Evolutionary conservation across 1,284 basidiomycete species (phyloP), one percentile per base, ranked within the genome.

Genomic region (Fomes fomentarius): DNA sequence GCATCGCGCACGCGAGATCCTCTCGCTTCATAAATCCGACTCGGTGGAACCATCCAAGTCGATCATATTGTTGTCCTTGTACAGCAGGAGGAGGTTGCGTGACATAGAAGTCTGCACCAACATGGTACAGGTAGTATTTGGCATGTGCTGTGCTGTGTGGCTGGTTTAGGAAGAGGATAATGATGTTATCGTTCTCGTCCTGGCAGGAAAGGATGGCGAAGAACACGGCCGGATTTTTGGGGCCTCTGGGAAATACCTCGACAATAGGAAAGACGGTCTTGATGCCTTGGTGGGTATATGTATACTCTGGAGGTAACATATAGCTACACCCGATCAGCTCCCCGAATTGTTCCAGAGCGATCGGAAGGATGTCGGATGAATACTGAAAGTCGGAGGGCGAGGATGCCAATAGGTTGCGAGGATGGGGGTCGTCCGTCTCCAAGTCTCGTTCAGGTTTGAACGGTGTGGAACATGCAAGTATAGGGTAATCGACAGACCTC

Each of bases 91-190:
- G n/a, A n/a, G n/a, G n/a, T n/a, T n/a, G n/a, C n/a, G n/a, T n/a
- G 15, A n/a, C 19, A 2, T 12, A n/a, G 11, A 50, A n/a, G 31
- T 42, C 40, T 5, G 40, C 40, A 14, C 48, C 48, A 14, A 50
- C 48, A 22, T 34, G 33, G 24, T 50, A 28, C 15, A 43, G 33
- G 14, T 35, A 34, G n/a, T 42, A 37, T n/a, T 26, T 22, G 10
- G n/a, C n/a, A n/a, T n/a, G n/a, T n/a, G 15, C 17, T 10, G 41
- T 22, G 1, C 11, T 30, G 12, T 9, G 41, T 11, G 30, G 49
- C 33, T 44, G 49, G 26, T 42, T 24, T 15, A 50, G 49, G 11
- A 50, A 37, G 3, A 50, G 41, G 10, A 50, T 25, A 10, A 50
- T 37, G 31, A 43, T 22, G 22, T 44, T 43, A 8, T 24, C 49